Percentiles rank a stretch among this genome's conserved stretches.
These are phyloP conservation scores for Acanthamoeba castellanii DNA, from an alignment of 208 protist genomes.

Conservation along the genomic window DNA sequence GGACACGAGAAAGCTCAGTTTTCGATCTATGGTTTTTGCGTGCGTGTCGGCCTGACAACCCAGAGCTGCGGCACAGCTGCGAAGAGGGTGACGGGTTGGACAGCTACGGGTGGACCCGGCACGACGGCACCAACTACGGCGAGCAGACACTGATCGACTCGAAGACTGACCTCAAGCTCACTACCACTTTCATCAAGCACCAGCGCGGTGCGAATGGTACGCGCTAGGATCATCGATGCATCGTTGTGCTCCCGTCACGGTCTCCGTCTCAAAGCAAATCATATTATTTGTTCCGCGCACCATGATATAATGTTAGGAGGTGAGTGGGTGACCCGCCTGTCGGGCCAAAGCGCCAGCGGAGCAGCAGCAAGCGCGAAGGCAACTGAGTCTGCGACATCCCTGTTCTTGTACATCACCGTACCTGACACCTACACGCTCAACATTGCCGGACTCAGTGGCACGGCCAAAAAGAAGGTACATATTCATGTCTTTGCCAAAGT, in stretches of 20 bases:
- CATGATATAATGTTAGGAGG: not conserved
- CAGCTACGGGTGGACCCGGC: slow-evolving; percentile 82
- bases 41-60: not conserved
- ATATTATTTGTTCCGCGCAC: not conserved
- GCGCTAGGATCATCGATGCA: not conserved
- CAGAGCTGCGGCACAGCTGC: slow-evolving; percentile 79
- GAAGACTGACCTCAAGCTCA: slow-evolving; percentile 65
- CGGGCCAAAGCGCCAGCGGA: slow-evolving; percentile 5
- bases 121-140: slow-evolving; percentile 85
- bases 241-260: not conserved
- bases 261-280: not conserved
- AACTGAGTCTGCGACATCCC: not conserved
- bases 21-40: not conserved
- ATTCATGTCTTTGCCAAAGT: not conserved
- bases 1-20: not conserved
- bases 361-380: not conserved
- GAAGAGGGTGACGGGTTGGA: slow-evolving; percentile 77
- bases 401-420: slow-evolving; percentile 68
- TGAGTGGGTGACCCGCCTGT: slow-evolving; percentile 40
- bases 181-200: slow-evolving; percentile 50
- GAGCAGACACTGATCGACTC: slow-evolving; percentile 82
- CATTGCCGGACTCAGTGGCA: not conserved
- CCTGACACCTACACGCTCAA: slow-evolving; percentile 23
- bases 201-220: not conserved
- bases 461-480: slow-evolving; percentile 21